phyloP scores from a whole-genome alignment of 441 rosid genomes.

The Bocquillonia castaneifolia region DNA sequence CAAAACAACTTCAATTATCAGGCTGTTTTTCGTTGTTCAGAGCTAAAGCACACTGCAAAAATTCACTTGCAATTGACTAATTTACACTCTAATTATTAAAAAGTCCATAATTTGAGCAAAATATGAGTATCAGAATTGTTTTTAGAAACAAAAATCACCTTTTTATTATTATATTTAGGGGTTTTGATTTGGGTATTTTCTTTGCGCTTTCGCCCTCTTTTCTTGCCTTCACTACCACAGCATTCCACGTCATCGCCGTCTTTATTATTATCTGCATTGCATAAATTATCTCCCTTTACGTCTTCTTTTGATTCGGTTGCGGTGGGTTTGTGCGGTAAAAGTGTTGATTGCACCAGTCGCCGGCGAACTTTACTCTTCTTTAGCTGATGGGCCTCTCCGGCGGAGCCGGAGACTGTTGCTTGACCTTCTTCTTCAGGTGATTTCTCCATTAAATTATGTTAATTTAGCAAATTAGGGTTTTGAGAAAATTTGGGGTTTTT shows the following conservation, averaged over 20 bases:
- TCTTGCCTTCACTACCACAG: constrained; percentile 55
- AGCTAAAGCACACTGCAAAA: no score
- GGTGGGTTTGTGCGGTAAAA: constrained; percentile 47
- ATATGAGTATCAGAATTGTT: constrained; percentile 9
- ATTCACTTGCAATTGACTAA: no score
- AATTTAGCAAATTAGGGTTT: constrained; percentile 24
- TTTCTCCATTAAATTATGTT: constrained; percentile 29
- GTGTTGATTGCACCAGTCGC: constrained; percentile 68
- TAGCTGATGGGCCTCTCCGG: constrained; percentile 20
- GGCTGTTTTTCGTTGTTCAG: no score
- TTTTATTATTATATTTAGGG: no score
- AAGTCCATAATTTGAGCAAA: neutral
- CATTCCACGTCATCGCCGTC: constrained; percentile 34
- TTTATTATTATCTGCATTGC: constrained; percentile 27
- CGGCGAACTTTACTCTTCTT: constrained; percentile 45
- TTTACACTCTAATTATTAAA: no score
- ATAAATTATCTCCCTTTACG: constrained; percentile 23
- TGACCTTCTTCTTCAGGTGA: constrained; percentile 20
- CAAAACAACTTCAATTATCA: neutral
- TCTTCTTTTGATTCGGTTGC: constrained; percentile 36
- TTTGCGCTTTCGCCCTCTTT: constrained; percentile 43
- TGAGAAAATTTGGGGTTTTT: neutral
- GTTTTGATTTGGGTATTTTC: constrained; percentile 40
- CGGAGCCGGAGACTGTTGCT: constrained; percentile 3
- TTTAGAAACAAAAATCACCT: no score